Evolutionary conservation across 768 basidiomycete species (phyloP).

Genomic region (Cyathus striatus): DNA sequence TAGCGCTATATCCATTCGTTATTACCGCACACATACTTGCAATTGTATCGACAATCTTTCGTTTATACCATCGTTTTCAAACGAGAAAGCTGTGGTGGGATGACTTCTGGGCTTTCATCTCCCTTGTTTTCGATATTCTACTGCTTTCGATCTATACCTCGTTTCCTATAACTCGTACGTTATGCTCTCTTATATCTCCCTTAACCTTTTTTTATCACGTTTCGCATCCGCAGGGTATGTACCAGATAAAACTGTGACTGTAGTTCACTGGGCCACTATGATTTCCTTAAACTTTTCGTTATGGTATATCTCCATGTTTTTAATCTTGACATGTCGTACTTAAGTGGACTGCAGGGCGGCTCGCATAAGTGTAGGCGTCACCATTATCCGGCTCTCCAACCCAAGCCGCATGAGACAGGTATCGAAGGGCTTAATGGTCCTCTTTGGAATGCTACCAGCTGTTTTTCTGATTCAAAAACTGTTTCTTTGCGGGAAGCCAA

Average conservation of each 20-base stretch:
- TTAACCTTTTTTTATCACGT: background rate
- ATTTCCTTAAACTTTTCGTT: background rate
- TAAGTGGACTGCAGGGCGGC: conserved; percentile 3
- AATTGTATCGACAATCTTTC: background rate
- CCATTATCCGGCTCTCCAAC: conserved; percentile 6
- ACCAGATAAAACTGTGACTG: background rate
- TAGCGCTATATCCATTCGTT: background rate
- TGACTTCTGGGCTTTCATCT: background rate
- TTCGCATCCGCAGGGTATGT: background rate
- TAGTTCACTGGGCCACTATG: background rate
- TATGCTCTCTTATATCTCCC: background rate
- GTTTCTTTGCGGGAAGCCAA: conserved; percentile 7
- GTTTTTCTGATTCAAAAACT: conserved; percentile 5
- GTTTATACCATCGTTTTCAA: background rate
- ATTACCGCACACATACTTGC: background rate
- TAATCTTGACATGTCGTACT: background rate
- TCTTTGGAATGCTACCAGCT: conserved; percentile 5
- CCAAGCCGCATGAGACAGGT: conserved; percentile 1
- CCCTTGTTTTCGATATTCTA: background rate
- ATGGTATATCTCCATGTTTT: background rate
- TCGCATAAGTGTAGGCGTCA: conserved; percentile 7
- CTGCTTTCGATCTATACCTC: background rate
- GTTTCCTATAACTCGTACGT: background rate
- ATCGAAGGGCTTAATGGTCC: background rate
- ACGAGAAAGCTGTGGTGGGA: background rate